Conservation (phyloP, 345 rosid genomes). For the Passiflora organensis region DNA sequence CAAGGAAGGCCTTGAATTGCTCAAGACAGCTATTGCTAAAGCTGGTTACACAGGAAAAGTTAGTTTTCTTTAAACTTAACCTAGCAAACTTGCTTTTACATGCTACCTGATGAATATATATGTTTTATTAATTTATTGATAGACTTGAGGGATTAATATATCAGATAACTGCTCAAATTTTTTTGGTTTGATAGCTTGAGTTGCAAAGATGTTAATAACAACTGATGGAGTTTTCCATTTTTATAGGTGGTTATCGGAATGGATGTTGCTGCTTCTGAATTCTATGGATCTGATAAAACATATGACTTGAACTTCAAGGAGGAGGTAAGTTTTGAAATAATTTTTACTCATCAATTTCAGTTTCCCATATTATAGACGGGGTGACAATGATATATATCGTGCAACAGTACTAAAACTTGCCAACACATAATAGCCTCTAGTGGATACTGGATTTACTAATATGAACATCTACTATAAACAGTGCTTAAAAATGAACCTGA, state of each 20-base stretch:
- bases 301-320: conserved; percentile 78
- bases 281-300: conserved; percentile 64
- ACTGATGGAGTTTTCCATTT: conserved; percentile 6
- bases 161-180: too few relatives aligned
- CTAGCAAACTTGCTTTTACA: background rate
- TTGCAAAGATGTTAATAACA: background rate
- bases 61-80: conserved; percentile 13
- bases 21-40: conserved; percentile 83
- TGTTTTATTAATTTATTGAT: too few relatives aligned
- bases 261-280: conserved; percentile 99
- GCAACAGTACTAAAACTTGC: too few relatives aligned
- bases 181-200: background rate
- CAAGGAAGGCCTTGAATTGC: conserved; percentile 96
- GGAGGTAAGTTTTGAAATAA: conserved; percentile 27
- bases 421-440: too few relatives aligned
- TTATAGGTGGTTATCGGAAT: conserved; percentile 92
- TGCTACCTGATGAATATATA: too few relatives aligned
- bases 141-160: too few relatives aligned
- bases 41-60: conserved; percentile 93
- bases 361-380: background rate
- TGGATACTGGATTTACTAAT: too few relatives aligned
- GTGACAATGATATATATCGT: too few relatives aligned
- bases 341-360: background rate
- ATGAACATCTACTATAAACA: too few relatives aligned
- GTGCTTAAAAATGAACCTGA: too few relatives aligned